These are phyloP conservation scores for Posidonia australis DNA, from an alignment of 106 monocot genomes.

Conservation along the genomic window DNA sequence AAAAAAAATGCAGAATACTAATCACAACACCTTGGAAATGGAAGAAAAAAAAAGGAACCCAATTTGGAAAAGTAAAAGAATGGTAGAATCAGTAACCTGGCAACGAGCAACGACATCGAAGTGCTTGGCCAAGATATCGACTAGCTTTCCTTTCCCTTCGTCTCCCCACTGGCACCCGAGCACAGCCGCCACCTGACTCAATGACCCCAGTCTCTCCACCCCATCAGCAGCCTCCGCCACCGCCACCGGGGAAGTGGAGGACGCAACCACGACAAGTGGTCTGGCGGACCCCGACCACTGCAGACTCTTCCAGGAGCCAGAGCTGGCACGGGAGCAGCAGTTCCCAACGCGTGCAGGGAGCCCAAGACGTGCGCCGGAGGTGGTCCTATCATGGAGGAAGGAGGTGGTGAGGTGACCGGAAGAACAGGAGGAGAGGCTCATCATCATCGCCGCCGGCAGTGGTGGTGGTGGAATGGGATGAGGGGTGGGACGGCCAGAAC, in stretches of 20 bases:
- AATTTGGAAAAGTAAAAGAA: background rate
- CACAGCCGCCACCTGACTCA: constrained; percentile 13
- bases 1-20: background rate
- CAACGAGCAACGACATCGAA: constrained; percentile 21
- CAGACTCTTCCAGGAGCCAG: too few relatives aligned
- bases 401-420: too few relatives aligned
- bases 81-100: background rate
- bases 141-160: constrained; percentile 21
- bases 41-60: background rate
- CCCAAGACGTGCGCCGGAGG: too few relatives aligned
- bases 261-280: too few relatives aligned
- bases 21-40: background rate
- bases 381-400: too few relatives aligned
- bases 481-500: too few relatives aligned
- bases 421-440: too few relatives aligned
- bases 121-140: constrained; percentile 10
- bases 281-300: too few relatives aligned
- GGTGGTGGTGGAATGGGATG: too few relatives aligned
- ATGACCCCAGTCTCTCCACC: constrained; percentile 1
- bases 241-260: background rate
- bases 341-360: too few relatives aligned
- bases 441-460: too few relatives aligned
- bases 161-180: constrained; percentile 15
- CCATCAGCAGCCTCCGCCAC: background rate
- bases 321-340: too few relatives aligned